Base-by-base conservation (phyloP, 139 green algal genomes). In the Pleodorina starrii region DNA sequence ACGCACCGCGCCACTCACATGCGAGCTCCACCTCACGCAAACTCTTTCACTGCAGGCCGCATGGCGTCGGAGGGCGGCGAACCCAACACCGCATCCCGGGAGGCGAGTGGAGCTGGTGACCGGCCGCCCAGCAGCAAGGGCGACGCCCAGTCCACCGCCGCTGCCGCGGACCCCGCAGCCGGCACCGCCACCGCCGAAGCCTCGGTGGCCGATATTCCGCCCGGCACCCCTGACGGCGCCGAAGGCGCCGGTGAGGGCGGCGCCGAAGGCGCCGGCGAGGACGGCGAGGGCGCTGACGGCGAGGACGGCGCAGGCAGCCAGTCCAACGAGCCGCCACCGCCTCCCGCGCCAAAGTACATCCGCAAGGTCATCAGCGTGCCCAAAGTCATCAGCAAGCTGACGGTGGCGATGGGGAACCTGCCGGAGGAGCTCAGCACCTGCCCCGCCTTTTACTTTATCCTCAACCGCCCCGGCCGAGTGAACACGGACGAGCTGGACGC, bases 401-500 rank as follows among this genome's bases (percentile, higher is more conserved):
- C 81, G 0, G n/a, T 93, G 11, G 73, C 85, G 1, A 27, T 91
- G 43, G 90, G 85, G 25, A 63, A 66, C 60, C 71, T 95, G 60
- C 91, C 91, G 27, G 84, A 90, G 46, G 83, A 75, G 9, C 79
- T 54, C 11, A 71, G 68, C 54, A 44, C 6, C 29, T 84, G 38
- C n/a, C 78, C 50, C 79, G 51, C 71, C 68, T 94, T 94, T 73
- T 95, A 93, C 87, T 89, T 93, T 46, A 80, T 95, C 40, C 74
- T 89, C 27, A 90, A 60, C 72, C 57, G 32, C 0, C 74, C 84
- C 1, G 84, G 84, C 5, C 46, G 69, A 3, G 84, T 95, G 16
- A 17, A 78, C n/a, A 44, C 66, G 16, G 89, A 95, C 44, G 91
- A 91, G 44, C 72, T 96, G 25, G 93, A 94, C 42, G 50, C 75